These are phyloP conservation scores for Friedmanniomyces endolithicus DNA, from an alignment of 495 filamentous ascomycete species.

Conservation along the genomic window DNA sequence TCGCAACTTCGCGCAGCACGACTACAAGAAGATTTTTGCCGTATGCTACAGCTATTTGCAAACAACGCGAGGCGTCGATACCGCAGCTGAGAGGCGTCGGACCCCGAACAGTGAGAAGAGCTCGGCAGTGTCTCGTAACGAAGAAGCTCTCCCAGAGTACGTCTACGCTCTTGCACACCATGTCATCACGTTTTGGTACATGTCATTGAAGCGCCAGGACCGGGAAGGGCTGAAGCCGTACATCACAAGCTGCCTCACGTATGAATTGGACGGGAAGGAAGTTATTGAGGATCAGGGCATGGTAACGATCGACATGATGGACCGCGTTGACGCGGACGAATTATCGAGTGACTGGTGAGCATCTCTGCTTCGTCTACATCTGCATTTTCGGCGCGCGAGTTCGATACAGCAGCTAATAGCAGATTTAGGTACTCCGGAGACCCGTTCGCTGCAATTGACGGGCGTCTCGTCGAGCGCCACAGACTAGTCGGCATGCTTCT, in stretches of 20 bases:
- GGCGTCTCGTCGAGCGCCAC: slow-evolving; percentile 4
- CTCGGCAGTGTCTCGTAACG: slow-evolving; percentile 39
- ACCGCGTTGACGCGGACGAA: slow-evolving; percentile 46
- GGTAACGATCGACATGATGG: slow-evolving; percentile 93
- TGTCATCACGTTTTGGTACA: slow-evolving; percentile 93
- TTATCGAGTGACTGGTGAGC: background rate
- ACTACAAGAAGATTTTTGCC: slow-evolving; percentile 83
- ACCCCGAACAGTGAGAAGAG: slow-evolving; percentile 32
- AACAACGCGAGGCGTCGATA: slow-evolving; percentile 45
- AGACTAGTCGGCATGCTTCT: slow-evolving; percentile 10
- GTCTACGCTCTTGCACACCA: slow-evolving; percentile 87
- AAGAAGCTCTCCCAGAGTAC: slow-evolving; percentile 57
- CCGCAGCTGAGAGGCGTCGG: slow-evolving; percentile 32
- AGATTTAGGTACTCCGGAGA: background rate
- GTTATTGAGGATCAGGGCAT: slow-evolving; percentile 83
- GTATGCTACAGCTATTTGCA: slow-evolving; percentile 91
- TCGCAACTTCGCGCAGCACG: slow-evolving; percentile 66
- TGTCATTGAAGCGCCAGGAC: slow-evolving; percentile 72
- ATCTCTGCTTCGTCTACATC: background rate
- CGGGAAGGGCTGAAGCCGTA: slow-evolving; percentile 72
- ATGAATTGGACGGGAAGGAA: slow-evolving; percentile 58
- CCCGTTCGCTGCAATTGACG: slow-evolving; percentile 5
- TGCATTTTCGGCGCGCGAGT: background rate
- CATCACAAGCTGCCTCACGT: slow-evolving; percentile 81
- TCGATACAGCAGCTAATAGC: background rate